Conservation (phyloP, 768 basidiomycete species). For the Pisolithus tinctorius region DNA sequence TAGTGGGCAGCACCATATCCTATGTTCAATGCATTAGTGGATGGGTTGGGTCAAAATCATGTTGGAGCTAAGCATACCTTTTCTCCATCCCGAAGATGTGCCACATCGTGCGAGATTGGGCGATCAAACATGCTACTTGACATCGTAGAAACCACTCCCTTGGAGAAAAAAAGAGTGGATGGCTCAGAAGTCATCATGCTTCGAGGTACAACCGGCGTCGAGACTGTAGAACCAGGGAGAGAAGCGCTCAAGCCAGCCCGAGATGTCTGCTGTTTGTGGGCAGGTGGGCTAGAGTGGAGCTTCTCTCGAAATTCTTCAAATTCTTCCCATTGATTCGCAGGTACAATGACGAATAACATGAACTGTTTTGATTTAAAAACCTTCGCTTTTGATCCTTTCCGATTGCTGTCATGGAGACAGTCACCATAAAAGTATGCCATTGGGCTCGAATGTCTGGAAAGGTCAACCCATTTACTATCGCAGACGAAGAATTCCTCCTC, state of each 20-base stretch:
- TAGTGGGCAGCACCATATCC: too few relatives aligned
- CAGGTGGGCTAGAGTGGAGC: not conserved
- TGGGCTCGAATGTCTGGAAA: not conserved
- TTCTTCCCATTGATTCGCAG: constrained; percentile 4
- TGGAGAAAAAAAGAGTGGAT: not conserved
- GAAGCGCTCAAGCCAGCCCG: too few relatives aligned
- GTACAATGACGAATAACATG: not conserved
- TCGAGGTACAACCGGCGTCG: not conserved
- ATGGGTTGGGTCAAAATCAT: too few relatives aligned
- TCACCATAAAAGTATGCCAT: constrained; percentile 3
- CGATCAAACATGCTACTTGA: not conserved
- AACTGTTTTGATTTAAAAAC: constrained; percentile 5
- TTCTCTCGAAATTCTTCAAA: not conserved
- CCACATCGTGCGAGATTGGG: not conserved
- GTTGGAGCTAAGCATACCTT: not conserved
- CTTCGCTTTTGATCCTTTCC: not conserved
- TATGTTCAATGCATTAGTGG: too few relatives aligned
- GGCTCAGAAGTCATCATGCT: not conserved
- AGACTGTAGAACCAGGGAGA: not conserved
- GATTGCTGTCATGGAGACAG: not conserved
- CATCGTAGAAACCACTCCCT: not conserved
- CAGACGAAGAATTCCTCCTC: constrained; percentile 3
- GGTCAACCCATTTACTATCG: constrained; percentile 4
- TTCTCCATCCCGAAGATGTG: not conserved
- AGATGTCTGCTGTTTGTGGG: not conserved